A percentile compares a stretch with the other conserved stretches of the same genome.
Conservation (phyloP, 352 stramenopile species). For the Phytophthora fragariaefolia region DNA sequence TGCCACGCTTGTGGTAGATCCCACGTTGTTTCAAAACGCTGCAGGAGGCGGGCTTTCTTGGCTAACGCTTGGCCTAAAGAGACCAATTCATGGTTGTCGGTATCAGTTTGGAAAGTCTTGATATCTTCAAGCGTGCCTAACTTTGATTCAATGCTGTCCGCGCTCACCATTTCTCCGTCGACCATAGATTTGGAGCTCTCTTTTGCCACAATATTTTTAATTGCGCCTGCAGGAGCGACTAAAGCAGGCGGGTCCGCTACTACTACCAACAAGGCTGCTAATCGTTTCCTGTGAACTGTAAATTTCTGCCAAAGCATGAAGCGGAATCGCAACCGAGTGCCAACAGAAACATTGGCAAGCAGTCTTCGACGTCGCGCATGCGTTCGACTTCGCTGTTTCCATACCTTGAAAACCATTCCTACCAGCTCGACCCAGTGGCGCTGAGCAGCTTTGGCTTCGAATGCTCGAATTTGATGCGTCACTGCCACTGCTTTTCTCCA, state of each 20-base stretch:
- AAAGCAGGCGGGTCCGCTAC: slow-evolving; percentile 5
- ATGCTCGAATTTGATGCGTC: slow-evolving; percentile 27
- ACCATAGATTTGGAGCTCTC: too few species aligned
- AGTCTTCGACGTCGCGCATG: slow-evolving; percentile 44
- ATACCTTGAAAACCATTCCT: slow-evolving; percentile 33
- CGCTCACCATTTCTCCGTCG: not conserved
- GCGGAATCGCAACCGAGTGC: slow-evolving; percentile 49
- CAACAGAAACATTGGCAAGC: slow-evolving; percentile 42
- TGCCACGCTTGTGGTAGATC: slow-evolving; percentile 50
- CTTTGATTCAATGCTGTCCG: not conserved
- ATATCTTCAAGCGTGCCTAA: not conserved
- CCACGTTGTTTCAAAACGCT: slow-evolving; percentile 57
- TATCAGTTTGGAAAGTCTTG: not conserved
- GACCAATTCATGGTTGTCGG: slow-evolving; percentile 9
- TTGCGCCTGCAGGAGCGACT: not conserved
- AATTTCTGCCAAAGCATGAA: slow-evolving; percentile 67
- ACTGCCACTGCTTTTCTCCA: slow-evolving; percentile 50
- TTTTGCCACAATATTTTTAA: not conserved
- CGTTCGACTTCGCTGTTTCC: slow-evolving; percentile 40
- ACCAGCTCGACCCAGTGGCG: slow-evolving; percentile 18
- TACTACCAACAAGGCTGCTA: slow-evolving; percentile 38
- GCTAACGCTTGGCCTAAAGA: slow-evolving; percentile 33
- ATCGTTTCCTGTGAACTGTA: slow-evolving; percentile 26
- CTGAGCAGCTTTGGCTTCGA: slow-evolving; percentile 23
- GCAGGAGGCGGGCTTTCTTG: slow-evolving; percentile 53